These are phyloP conservation scores for Skeletonema costatum DNA, from an alignment of 108 stramenopile species.

Conservation along the genomic window DNA sequence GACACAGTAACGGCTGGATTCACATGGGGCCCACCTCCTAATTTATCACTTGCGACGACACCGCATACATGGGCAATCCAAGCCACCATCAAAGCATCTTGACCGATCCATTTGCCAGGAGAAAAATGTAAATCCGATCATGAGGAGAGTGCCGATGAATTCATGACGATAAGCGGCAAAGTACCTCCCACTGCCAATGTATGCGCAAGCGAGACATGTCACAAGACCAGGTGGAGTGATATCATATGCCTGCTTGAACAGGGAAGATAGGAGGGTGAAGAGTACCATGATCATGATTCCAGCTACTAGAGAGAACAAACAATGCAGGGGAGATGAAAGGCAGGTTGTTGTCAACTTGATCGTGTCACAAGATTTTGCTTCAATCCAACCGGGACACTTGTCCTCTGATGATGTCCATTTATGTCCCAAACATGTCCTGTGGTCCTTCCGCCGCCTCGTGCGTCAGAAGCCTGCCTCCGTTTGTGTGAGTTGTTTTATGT, in stretches of 20 bases:
- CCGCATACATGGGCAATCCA: slow-evolving; percentile 78
- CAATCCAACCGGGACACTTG: no score
- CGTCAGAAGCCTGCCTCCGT: neutral
- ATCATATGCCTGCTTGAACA: slow-evolving; percentile 35
- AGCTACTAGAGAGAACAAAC: no score
- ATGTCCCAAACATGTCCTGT: no score
- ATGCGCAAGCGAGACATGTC: slow-evolving; percentile 55
- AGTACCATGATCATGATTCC: slow-evolving; percentile 17
- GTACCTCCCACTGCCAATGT: slow-evolving; percentile 69
- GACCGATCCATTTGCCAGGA: slow-evolving; percentile 88
- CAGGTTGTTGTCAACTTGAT: neutral
- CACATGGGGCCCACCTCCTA: slow-evolving; percentile 72
- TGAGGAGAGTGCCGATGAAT: slow-evolving; percentile 80
- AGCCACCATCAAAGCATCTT: slow-evolving; percentile 55
- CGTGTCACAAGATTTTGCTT: neutral
- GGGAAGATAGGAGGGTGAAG: slow-evolving; percentile 21
- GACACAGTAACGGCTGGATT: slow-evolving; percentile 81
- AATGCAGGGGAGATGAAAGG: no score
- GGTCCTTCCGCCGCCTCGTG: neutral
- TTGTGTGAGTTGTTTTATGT: no score
- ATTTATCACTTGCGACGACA: no score
- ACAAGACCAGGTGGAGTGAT: slow-evolving; percentile 73
- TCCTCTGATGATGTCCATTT: no score
- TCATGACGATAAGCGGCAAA: slow-evolving; percentile 63
- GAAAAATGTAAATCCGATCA: slow-evolving; percentile 87